Conservation (phyloP, 2,329 filamentous ascomycete genomes). For the Fusarium keratoplasticum region DNA sequence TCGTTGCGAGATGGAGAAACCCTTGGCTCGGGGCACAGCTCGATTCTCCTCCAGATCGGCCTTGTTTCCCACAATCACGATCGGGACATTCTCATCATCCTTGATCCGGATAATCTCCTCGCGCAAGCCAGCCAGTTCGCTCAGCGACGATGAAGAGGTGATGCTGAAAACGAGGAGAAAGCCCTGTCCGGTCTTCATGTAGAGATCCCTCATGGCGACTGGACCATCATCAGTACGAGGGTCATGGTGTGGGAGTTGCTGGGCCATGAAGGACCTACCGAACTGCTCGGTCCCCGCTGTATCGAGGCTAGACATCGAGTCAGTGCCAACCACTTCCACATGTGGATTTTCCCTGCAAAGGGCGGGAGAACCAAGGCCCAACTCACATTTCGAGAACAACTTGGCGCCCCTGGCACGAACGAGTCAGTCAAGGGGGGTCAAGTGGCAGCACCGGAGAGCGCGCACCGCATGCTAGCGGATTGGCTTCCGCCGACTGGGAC, state of each 20-base stretch:
- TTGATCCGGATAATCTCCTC: slow-evolving; percentile 94
- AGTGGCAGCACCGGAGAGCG: slow-evolving; percentile 14
- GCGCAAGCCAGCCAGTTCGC: slow-evolving; percentile 82
- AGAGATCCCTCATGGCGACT: slow-evolving; percentile 80
- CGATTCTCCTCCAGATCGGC: slow-evolving; percentile 89
- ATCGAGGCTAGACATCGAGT: slow-evolving; percentile 71
- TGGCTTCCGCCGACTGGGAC: background rate
- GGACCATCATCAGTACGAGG: slow-evolving; percentile 37
- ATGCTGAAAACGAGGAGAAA: slow-evolving; percentile 95
- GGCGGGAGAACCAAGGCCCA: slow-evolving; percentile 1
- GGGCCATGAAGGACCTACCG: slow-evolving; percentile 66
- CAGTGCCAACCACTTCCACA: slow-evolving; percentile 24
- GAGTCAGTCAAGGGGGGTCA: slow-evolving; percentile 46
- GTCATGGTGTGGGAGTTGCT: slow-evolving; percentile 20
- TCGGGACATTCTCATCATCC: slow-evolving; percentile 84
- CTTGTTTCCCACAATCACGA: slow-evolving; percentile 94
- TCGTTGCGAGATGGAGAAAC: slow-evolving; percentile 85
- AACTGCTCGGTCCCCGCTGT: slow-evolving; percentile 94
- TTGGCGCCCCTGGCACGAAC: slow-evolving; percentile 76
- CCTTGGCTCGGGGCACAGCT: slow-evolving; percentile 79
- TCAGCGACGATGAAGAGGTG: slow-evolving; percentile 84
- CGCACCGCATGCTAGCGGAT: background rate
- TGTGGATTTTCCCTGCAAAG: slow-evolving; percentile 25
- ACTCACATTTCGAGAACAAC: slow-evolving; percentile 89
- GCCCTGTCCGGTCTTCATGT: slow-evolving; percentile 94